Conservation (phyloP, 179 eudicot genomes). For the Camellia oleifera region DNA sequence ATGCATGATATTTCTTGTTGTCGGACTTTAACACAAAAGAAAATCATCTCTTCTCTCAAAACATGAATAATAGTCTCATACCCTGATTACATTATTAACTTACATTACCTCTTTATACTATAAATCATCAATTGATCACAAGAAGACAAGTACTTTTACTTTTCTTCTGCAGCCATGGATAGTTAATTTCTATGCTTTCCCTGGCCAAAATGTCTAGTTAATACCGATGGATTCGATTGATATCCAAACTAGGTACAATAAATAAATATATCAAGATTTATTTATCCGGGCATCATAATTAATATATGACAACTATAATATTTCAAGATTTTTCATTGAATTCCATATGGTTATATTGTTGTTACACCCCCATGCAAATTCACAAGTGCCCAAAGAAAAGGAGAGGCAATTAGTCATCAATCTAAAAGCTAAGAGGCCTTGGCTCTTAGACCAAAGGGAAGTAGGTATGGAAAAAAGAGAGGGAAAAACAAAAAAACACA, state of each 20-base stretch:
- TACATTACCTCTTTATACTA: background rate
- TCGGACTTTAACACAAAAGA: background rate
- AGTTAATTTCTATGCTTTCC: background rate
- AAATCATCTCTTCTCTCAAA: background rate
- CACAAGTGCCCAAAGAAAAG: constrained; percentile 11
- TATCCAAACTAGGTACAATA: too few relatives aligned
- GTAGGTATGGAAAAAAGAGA: background rate
- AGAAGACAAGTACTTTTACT: background rate
- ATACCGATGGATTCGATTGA: background rate
- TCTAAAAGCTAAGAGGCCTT: background rate
- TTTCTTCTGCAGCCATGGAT: background rate
- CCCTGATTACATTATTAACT: background rate
- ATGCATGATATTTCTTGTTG: background rate
- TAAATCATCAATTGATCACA: background rate
- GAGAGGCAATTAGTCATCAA: constrained; percentile 13
- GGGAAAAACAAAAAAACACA: background rate
- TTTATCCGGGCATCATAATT: background rate
- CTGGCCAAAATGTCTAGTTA: background rate
- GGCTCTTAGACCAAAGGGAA: background rate
- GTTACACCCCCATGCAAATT: constrained; percentile 20
- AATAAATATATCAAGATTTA: too few relatives aligned
- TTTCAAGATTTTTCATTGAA: background rate
- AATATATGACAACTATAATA: background rate
- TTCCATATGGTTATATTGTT: background rate
- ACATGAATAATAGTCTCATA: background rate